Base-by-base conservation (phyloP, 202 grass and related monocot genomes). In the Elaeis oleifera region DNA sequence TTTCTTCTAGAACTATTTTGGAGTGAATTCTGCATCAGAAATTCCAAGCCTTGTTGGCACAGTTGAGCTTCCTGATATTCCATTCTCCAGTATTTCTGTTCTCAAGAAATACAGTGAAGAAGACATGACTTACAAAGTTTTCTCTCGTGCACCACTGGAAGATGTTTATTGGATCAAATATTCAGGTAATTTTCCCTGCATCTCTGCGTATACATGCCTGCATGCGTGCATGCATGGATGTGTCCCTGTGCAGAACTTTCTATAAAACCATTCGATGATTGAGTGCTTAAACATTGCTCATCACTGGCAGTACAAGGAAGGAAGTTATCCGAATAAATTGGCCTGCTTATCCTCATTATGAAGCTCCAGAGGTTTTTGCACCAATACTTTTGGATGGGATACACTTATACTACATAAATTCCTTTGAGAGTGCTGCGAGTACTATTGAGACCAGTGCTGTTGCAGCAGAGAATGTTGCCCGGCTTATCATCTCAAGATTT, bases 371-470 rank as follows among this genome's bases (percentile, higher is more conserved):
- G 59, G 66, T 63, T 24, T 96, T 96, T 67, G 83, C 84, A n/a
- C 90, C 86, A 5, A 82, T 96, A 59, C 17, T 96, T 65, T 55
- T 96, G 77, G 91, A 96, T 23, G 74, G 71, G 25, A 83, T 76
- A 18, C 87, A 96, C 56, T 77, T 96, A 63, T 96, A 96, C 77
- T 96, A 96, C 78, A 85, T 96, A 72, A 96, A 96, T 51, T 84
- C 64, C 28, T 90, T 90, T 16, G 91, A 96, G 78, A 96, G 81
- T 50, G 90, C 83, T 0, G 87, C 87, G 2, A 96, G 90, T 39
- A 73, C 86, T 48, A 90, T 96, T 7, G 91, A 96, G 66, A 85
- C 76, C 0, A 85, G 87, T 1, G 84, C 91, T 4, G 87, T 96
- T 52, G 76, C 90, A 3, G 86, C 90, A 1, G 90, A 96, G 51